Conservation (phyloP, 306 rosid genomes). For the Begonia loranthoides region DNA sequence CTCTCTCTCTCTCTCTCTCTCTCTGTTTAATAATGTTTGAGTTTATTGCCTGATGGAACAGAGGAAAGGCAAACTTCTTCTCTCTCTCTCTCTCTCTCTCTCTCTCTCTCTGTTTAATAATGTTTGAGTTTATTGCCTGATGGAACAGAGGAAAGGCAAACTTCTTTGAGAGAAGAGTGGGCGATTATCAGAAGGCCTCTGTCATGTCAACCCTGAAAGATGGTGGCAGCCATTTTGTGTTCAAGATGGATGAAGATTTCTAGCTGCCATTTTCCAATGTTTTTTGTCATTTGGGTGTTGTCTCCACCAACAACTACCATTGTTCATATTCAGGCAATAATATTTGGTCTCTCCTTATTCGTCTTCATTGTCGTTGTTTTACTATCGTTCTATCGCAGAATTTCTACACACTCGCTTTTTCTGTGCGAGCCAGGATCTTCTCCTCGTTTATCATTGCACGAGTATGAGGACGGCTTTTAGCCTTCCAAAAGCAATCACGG, state of each 20-base stretch:
- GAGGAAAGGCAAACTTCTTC: conserved; percentile 90
- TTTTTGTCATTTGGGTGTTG: too few relatives aligned
- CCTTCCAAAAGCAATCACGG: too few relatives aligned
- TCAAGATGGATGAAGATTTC: conserved; percentile 72
- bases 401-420: too few relatives aligned
- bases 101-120: conserved; percentile 4
- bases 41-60: conserved; percentile 25
- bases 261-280: too few relatives aligned
- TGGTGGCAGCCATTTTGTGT: conserved; percentile 55
- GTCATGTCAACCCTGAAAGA: conserved; percentile 83
- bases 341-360: too few relatives aligned
- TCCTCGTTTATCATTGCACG: too few relatives aligned
- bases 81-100: conserved; percentile 38
- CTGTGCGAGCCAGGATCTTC: too few relatives aligned
- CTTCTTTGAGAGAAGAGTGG: conserved; percentile 87
- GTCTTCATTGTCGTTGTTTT: too few relatives aligned
- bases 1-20: conserved; percentile 20
- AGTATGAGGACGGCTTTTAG: too few relatives aligned
- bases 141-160: conserved; percentile 82
- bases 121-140: conserved; percentile 11
- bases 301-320: too few relatives aligned
- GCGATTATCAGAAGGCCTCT: conserved; percentile 90
- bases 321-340: too few relatives aligned
- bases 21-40: conserved; percentile 7
- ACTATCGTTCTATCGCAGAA: too few relatives aligned